A percentile compares a stretch with the other conserved stretches of the same genome.
Conservation (phyloP, 2,329 filamentous ascomycete species). For the Lizonia empirigonia region DNA sequence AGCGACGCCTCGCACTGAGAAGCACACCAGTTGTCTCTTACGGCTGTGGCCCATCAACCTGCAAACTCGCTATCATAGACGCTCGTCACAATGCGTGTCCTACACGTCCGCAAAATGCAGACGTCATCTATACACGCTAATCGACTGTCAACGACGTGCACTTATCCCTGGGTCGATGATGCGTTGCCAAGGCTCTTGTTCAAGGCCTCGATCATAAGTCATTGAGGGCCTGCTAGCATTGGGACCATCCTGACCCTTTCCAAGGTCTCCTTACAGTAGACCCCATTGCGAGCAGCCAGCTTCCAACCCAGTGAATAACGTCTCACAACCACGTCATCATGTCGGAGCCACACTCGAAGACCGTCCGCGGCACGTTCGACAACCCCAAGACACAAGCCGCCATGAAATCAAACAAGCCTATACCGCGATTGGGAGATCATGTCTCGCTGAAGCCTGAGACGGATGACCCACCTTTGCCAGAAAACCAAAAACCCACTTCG, state of each 20-base stretch:
- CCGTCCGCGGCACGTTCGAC: conserved; percentile 40
- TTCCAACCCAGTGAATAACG: neutral
- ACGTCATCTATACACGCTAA: conserved; percentile 20
- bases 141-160: conserved; percentile 4
- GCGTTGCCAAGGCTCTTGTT: conserved; percentile 11
- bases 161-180: conserved; percentile 16
- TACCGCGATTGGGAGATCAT: conserved; percentile 33
- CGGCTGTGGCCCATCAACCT: neutral
- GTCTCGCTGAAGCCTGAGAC: conserved; percentile 30
- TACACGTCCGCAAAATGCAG: conserved; percentile 10
- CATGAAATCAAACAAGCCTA: conserved; percentile 19
- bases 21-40: neutral
- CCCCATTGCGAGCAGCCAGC: neutral
- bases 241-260: too few relatives aligned
- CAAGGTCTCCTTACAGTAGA: too few relatives aligned
- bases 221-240: neutral
- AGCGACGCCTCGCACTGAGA: neutral
- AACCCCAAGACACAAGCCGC: conserved; percentile 37
- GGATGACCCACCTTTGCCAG: conserved; percentile 18
- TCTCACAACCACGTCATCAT: conserved; percentile 7
- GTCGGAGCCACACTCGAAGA: conserved; percentile 32
- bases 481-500: conserved; percentile 8
- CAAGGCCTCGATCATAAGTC: conserved; percentile 1
- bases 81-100: conserved; percentile 6
- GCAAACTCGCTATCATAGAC: neutral